Conservation (phyloP, 2,329 filamentous ascomycete genomes). For the Lasiodiplodia citricola region DNA sequence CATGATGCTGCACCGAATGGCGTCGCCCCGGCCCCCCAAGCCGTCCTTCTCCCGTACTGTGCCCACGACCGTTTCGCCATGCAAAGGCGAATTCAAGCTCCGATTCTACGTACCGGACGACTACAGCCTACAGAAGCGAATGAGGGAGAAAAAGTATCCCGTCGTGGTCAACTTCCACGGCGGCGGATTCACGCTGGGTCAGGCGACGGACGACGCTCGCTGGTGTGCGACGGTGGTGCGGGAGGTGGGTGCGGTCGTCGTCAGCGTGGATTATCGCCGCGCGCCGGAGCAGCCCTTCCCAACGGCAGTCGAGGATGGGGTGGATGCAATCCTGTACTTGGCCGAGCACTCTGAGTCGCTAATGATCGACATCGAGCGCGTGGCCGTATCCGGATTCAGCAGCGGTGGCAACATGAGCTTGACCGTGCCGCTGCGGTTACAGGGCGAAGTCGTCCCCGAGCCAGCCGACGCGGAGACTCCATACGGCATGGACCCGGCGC, state of each 20-base stretch:
- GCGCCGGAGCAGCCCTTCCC: slow-evolving; percentile 68
- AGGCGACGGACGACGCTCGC: slow-evolving; percentile 64
- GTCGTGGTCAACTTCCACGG: slow-evolving; percentile 69
- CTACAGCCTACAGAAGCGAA: slow-evolving; percentile 50
- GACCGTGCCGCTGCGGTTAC: slow-evolving; percentile 64
- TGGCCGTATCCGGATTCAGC: slow-evolving; percentile 66
- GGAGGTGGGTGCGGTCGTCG: slow-evolving; percentile 62
- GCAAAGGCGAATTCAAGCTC: slow-evolving; percentile 56
- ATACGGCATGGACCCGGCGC: slow-evolving; percentile 20
- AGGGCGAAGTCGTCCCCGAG: slow-evolving; percentile 49
- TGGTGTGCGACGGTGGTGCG: slow-evolving; percentile 64
- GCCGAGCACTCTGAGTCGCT: slow-evolving; percentile 61
- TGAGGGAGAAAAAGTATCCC: slow-evolving; percentile 56
- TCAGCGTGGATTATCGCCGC: slow-evolving; percentile 65
- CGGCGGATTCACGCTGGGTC: slow-evolving; percentile 66
- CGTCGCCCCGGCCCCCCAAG: slow-evolving; percentile 63
- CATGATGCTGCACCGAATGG: slow-evolving; percentile 70
- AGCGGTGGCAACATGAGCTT: slow-evolving; percentile 68
- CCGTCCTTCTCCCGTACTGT: slow-evolving; percentile 66
- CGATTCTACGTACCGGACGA: slow-evolving; percentile 66
- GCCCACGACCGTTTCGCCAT: slow-evolving; percentile 53
- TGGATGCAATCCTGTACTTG: slow-evolving; percentile 65
- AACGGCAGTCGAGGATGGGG: slow-evolving; percentile 67
- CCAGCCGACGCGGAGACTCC: slow-evolving; percentile 34
- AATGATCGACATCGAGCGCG: slow-evolving; percentile 61